Evolutionary conservation across 768 basidiomycete species (phyloP).

Genomic region (Boletus sp.): DNA sequence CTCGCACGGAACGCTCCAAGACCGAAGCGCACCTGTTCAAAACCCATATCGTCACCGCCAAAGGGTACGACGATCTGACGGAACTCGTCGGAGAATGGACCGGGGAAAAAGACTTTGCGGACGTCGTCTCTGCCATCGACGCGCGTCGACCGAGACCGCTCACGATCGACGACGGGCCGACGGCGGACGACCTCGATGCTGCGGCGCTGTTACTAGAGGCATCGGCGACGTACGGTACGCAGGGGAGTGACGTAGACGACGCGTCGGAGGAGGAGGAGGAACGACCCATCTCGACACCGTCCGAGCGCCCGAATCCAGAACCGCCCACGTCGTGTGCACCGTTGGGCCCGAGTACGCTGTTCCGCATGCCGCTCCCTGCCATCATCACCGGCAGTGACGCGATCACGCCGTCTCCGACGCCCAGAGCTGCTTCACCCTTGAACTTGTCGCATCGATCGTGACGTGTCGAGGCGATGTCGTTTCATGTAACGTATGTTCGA

Average conservation of each 20-base stretch:
- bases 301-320: slow-evolving; percentile 55
- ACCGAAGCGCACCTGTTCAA: slow-evolving; percentile 55
- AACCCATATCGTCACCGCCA: slow-evolving; percentile 56
- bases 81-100: slow-evolving; percentile 53
- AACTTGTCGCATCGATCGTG: slow-evolving; percentile 6
- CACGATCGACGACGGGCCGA: slow-evolving; percentile 4
- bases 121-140: slow-evolving; percentile 50
- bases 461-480: neutral
- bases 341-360: slow-evolving; percentile 38
- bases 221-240: neutral
- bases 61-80: slow-evolving; percentile 55
- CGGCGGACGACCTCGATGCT: neutral
- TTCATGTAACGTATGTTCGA: too few relatives aligned
- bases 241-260: neutral
- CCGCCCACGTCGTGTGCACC: slow-evolving; percentile 51
- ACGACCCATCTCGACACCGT: slow-evolving; percentile 42
- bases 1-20: slow-evolving; percentile 55
- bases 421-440: slow-evolving; percentile 21
- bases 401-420: slow-evolving; percentile 46
- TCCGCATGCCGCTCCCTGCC: slow-evolving; percentile 36
- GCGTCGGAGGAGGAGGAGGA: slow-evolving; percentile 29
- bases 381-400: slow-evolving; percentile 43
- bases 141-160: slow-evolving; percentile 24
- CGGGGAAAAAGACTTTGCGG: slow-evolving; percentile 60
- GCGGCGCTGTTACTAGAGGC: neutral